These are phyloP conservation scores for Narthecium ossifragum DNA, from an alignment of 106 monocot genomes.

Conservation along the genomic window DNA sequence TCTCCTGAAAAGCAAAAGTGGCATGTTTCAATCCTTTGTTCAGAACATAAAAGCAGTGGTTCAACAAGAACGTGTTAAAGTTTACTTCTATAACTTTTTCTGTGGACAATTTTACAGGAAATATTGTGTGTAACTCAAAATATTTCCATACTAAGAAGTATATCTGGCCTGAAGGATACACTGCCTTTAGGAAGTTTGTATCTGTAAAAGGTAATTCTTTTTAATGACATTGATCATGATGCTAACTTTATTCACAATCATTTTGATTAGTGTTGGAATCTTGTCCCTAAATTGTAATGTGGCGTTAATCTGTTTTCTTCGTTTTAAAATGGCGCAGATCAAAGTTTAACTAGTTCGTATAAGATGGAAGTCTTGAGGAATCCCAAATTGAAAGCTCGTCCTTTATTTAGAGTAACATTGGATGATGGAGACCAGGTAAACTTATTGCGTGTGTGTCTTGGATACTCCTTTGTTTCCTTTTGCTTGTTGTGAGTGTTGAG, in stretches of 20 bases:
- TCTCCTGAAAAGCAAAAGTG: no score
- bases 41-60: no score
- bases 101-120: conserved; percentile 39
- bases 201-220: conserved; percentile 62
- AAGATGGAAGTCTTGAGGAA: conserved; percentile 96
- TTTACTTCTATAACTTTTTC: conserved; percentile 5
- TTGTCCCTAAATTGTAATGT: neutral
- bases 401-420: conserved; percentile 72
- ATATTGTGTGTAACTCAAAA: conserved; percentile 65
- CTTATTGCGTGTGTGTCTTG: neutral
- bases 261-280: neutral
- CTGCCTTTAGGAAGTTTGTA: conserved; percentile 72
- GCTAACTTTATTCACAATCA: neutral
- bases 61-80: no score
- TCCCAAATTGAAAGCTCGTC: conserved; percentile 55
- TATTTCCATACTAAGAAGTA: conserved; percentile 72
- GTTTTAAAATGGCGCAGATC: conserved; percentile 43
- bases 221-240: no score
- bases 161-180: conserved; percentile 96
- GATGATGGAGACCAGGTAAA: conserved; percentile 75
- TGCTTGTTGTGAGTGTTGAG: no score
- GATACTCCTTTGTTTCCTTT: no score
- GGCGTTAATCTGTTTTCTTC: neutral
- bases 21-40: no score
- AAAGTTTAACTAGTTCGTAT: conserved; percentile 32